Evolutionary conservation across 148 eudicot genomes (phyloP).

Genomic region (Drosera capensis): DNA sequence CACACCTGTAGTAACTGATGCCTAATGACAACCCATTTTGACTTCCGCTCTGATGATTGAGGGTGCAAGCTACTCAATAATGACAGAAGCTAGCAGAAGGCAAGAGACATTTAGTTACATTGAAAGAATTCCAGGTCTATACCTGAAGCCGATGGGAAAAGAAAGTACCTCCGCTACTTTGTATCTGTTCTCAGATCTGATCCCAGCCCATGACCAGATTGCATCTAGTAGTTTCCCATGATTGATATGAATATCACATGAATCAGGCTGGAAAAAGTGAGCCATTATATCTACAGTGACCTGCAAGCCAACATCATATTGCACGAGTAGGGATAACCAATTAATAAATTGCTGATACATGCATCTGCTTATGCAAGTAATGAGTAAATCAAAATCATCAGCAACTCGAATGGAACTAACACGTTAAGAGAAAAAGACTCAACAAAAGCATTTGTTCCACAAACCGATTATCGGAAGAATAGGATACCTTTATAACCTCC

Average conservation of each 20-base stretch:
- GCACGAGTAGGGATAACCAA: not conserved
- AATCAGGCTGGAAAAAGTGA: slow-evolving; percentile 51
- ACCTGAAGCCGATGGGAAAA: not conserved
- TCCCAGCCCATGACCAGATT: slow-evolving; percentile 92
- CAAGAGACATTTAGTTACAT: not conserved
- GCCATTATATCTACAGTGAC: slow-evolving; percentile 57
- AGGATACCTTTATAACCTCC: slow-evolving; percentile 70
- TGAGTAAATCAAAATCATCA: too few relatives aligned
- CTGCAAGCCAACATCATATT: slow-evolving; percentile 20
- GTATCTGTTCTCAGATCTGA: slow-evolving; percentile 50
- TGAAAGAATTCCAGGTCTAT: slow-evolving; percentile 6
- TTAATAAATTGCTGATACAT: not conserved
- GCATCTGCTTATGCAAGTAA: too few relatives aligned
- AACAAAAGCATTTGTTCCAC: not conserved
- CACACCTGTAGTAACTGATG: slow-evolving; percentile 93
- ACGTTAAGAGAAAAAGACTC: not conserved
- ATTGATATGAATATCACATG: slow-evolving; percentile 79
- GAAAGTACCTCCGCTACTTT: slow-evolving; percentile 79
- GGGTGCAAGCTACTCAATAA: slow-evolving; percentile 74
- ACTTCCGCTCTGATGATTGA: slow-evolving; percentile 74
- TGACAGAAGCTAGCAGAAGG: slow-evolving; percentile 77
- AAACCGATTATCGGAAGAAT: not conserved
- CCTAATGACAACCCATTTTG: slow-evolving; percentile 88
- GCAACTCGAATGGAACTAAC: too few relatives aligned
- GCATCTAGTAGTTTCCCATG: slow-evolving; percentile 79